A percentile compares a stretch with the other conserved stretches of the same genome.
phyloP scores from a whole-genome alignment of 1,284 basidiomycete genomes.

The Cutaneotrichosporon sp. region DNA sequence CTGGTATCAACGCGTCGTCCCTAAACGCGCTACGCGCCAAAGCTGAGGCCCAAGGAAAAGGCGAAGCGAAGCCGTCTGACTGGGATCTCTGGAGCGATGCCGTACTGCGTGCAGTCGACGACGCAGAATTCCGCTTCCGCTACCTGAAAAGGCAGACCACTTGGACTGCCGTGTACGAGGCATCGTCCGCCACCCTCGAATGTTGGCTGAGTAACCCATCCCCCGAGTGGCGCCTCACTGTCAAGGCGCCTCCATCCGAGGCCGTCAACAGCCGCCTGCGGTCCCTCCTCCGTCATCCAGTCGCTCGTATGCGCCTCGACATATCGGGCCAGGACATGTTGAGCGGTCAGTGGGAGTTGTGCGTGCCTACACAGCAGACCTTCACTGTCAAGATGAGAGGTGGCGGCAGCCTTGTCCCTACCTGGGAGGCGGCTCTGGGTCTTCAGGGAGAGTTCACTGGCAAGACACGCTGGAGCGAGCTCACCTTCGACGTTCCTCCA shows the following conservation, averaged over 20 bases:
- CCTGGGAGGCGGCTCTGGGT: conserved; percentile 84
- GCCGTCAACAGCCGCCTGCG: conserved; percentile 80
- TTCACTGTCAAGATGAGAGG: conserved; percentile 67
- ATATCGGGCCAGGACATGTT: conserved; percentile 57
- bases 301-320: conserved; percentile 67
- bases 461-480: conserved; percentile 65
- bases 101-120: conserved; percentile 62
- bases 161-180: conserved; percentile 80
- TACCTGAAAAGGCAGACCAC: conserved; percentile 80
- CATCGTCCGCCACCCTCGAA: conserved; percentile 69
- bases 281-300: conserved; percentile 67
- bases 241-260: conserved; percentile 64
- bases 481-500: conserved; percentile 64
- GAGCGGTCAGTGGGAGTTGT: conserved; percentile 75
- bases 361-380: conserved; percentile 64
- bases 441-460: conserved; percentile 67
- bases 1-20: conserved; percentile 58
- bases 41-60: conserved; percentile 28
- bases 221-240: conserved; percentile 84
- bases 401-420: conserved; percentile 68
- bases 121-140: conserved; percentile 73
- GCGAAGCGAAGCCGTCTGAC: conserved; percentile 51
- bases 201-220: conserved; percentile 71
- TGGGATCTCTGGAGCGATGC: conserved; percentile 71
- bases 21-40: conserved; percentile 45